phyloP scores from a whole-genome alignment of 129 eudicot genomes.

The Helianthus tuberosus region DNA sequence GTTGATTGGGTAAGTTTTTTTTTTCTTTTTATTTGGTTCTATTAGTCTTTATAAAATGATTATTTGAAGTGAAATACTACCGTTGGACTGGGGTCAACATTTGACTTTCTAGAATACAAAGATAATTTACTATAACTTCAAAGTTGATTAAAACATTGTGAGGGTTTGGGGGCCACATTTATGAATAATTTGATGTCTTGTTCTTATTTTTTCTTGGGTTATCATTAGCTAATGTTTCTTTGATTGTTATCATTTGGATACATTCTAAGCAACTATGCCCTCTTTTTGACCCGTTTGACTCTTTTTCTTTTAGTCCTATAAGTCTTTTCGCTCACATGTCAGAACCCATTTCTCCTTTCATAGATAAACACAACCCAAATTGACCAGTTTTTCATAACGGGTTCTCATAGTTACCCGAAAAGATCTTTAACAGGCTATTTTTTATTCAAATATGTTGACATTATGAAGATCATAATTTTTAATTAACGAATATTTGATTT shows the following conservation, averaged over 20 bases:
- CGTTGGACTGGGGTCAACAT: neutral
- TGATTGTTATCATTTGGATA: constrained; percentile 5
- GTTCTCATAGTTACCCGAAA: neutral
- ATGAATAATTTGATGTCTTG: constrained; percentile 25
- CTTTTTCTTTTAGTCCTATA: neutral
- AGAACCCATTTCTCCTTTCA: neutral
- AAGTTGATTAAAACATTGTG: constrained; percentile 10
- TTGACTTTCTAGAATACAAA: constrained; percentile 3
- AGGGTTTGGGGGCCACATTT: constrained; percentile 29
- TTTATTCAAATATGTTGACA: neutral
- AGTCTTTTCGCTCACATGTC: neutral
- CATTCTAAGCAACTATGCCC: neutral
- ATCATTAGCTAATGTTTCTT: constrained; percentile 12
- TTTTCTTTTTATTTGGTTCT: neutral
- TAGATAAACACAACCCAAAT: neutral
- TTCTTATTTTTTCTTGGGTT: constrained; percentile 23
- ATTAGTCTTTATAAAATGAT: constrained; percentile 12
- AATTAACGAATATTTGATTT: constrained; percentile 6
- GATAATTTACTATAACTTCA: neutral
- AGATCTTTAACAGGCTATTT: no score
- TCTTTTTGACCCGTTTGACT: neutral
- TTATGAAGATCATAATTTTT: neutral
- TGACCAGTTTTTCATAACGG: neutral
- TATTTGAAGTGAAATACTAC: constrained; percentile 9
- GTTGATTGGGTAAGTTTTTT: constrained; percentile 75